These are phyloP conservation scores for Cryptococcus sp. DNA, from an alignment of 1,284 basidiomycete genomes.

Conservation along the genomic window DNA sequence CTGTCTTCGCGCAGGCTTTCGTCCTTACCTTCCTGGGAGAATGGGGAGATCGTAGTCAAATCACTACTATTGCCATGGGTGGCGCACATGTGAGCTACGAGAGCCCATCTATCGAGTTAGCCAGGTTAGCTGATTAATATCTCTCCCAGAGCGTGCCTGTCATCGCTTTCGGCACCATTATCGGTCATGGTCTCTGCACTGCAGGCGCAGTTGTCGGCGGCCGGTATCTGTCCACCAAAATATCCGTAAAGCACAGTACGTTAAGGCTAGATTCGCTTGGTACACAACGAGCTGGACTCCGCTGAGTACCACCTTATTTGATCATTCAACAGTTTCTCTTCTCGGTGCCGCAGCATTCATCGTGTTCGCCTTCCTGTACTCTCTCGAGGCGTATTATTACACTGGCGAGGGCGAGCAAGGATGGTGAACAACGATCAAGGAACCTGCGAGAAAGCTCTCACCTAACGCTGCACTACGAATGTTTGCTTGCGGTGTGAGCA, in stretches of 20 bases:
- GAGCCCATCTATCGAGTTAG: conserved; percentile 6
- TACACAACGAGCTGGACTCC: neutral
- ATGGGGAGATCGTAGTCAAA: conserved; percentile 97
- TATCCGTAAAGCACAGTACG: conserved; percentile 91
- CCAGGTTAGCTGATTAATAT: neutral
- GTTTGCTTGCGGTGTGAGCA: too few species aligned
- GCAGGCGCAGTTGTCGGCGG: conserved; percentile 86
- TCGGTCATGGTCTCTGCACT: conserved; percentile 88
- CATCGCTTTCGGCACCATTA: conserved; percentile 83
- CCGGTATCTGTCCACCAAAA: conserved; percentile 85
- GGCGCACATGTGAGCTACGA: conserved; percentile 79
- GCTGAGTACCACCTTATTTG: neutral
- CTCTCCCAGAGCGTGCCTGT: conserved; percentile 67
- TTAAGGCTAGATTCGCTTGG: conserved; percentile 19
- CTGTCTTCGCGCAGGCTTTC: conserved; percentile 94
- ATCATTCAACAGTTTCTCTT: conserved; percentile 66
- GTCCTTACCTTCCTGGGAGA: conserved; percentile 94
- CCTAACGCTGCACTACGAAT: too few species aligned
- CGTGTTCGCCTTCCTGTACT: conserved; percentile 74
- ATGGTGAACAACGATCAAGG: too few species aligned
- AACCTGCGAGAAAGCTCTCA: too few species aligned
- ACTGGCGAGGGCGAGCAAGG: neutral
- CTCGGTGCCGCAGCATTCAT: conserved; percentile 81
- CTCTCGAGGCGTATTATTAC: conserved; percentile 63
- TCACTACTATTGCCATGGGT: conserved; percentile 93